A percentile compares a stretch with the other conserved stretches of the same genome.
Evolutionary conservation across 345 rosid species (phyloP).

Genomic region (Moringa oleifera): DNA sequence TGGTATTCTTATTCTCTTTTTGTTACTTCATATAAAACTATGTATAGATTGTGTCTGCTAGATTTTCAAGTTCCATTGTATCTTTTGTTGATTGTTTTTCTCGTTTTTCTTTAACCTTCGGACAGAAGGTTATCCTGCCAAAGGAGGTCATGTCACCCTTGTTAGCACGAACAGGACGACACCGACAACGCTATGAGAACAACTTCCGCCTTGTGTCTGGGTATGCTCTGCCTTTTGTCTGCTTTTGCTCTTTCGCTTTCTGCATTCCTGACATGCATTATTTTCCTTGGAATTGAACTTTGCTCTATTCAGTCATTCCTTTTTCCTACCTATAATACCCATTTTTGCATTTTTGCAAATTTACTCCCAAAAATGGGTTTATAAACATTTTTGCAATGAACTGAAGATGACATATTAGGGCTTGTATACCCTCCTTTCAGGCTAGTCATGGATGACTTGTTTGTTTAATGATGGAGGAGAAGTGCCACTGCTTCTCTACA

Average conservation of each 20-base stretch:
- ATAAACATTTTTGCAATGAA: too few relatives aligned
- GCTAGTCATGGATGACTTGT: not conserved
- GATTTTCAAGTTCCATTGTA: too few relatives aligned
- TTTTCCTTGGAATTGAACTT: too few relatives aligned
- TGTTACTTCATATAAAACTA: too few relatives aligned
- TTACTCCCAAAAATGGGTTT: too few relatives aligned
- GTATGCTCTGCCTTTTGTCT: slow-evolving; percentile 21
- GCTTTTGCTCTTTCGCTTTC: not conserved
- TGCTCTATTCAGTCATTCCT: too few relatives aligned
- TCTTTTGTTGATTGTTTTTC: too few relatives aligned
- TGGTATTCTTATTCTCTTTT: too few relatives aligned
- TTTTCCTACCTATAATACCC: too few relatives aligned
- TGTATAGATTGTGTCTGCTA: not conserved
- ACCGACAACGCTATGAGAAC: slow-evolving; percentile 70
- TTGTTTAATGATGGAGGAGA: too few relatives aligned
- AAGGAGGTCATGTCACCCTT: slow-evolving; percentile 30
- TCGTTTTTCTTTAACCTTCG: not conserved
- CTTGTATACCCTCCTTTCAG: not conserved
- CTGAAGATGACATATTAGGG: not conserved
- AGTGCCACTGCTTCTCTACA: not conserved
- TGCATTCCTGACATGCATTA: too few relatives aligned
- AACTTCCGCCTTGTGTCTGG: slow-evolving; percentile 73
- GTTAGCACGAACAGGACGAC: slow-evolving; percentile 55
- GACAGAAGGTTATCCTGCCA: not conserved
- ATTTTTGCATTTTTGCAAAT: too few relatives aligned